Evolutionary conservation across 768 basidiomycete species (phyloP).

Genomic region (Termitomyces sp.): DNA sequence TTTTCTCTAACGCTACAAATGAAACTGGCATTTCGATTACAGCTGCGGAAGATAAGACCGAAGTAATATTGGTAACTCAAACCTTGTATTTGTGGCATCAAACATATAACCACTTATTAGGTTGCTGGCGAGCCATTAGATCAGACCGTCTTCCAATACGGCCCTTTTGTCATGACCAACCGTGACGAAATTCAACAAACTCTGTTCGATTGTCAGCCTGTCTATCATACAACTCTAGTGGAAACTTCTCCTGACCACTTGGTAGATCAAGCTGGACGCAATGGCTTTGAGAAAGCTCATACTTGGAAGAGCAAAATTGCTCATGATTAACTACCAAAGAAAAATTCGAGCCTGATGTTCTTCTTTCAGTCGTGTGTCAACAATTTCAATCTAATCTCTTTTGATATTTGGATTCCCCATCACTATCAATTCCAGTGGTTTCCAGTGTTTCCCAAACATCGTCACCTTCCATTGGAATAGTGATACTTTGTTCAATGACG

Average conservation of each 20-base stretch:
- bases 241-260: slow-evolving; percentile 4
- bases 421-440: slow-evolving; percentile 39
- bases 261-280: slow-evolving; percentile 66
- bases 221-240: background rate
- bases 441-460: slow-evolving; percentile 72
- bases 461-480: slow-evolving; percentile 38
- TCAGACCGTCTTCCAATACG: slow-evolving; percentile 85
- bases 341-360: background rate
- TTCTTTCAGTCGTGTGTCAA: background rate
- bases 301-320: slow-evolving; percentile 87
- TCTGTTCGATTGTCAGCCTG: slow-evolving; percentile 69
- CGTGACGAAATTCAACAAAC: slow-evolving; percentile 80
- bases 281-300: slow-evolving; percentile 90
- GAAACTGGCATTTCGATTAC: slow-evolving; percentile 71
- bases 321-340: slow-evolving; percentile 23
- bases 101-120: slow-evolving; percentile 28
- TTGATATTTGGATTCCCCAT: slow-evolving; percentile 21
- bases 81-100: background rate
- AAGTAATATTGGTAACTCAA: slow-evolving; percentile 65
- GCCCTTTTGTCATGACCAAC: slow-evolving; percentile 85
- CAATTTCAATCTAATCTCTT: slow-evolving; percentile 16
- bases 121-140: slow-evolving; percentile 87
- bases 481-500: slow-evolving; percentile 13
- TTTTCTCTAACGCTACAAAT: slow-evolving; percentile 58
- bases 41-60: slow-evolving; percentile 57